These are phyloP conservation scores for Metroxylon sagu DNA, from an alignment of 176 grass and related monocot genomes.

Conservation along the genomic window DNA sequence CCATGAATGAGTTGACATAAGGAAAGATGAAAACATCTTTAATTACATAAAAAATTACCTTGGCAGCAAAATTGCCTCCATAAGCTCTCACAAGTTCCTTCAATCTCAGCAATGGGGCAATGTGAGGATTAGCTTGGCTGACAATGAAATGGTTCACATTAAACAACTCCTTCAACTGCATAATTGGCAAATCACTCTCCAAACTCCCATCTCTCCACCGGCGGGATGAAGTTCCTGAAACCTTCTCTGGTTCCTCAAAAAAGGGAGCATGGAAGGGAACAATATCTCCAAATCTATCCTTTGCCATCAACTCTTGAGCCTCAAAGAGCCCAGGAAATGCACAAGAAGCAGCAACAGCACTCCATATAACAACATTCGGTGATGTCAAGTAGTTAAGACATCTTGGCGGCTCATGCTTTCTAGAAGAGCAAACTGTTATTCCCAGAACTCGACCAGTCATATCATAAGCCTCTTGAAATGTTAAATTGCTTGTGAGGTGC, in stretches of 20 bases:
- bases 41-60: constrained; percentile 33
- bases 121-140: constrained; percentile 92
- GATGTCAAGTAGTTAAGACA: constrained; percentile 92
- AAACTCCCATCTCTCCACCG: constrained; percentile 92
- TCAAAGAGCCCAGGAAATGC: constrained; percentile 93
- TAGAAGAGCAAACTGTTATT: constrained; percentile 75
- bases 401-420: constrained; percentile 83
- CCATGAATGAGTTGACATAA: too few species aligned
- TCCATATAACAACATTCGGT: constrained; percentile 92
- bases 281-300: constrained; percentile 83
- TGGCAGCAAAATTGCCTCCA: constrained; percentile 82
- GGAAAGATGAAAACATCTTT: not conserved
- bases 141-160: constrained; percentile 97
- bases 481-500: constrained; percentile 85
- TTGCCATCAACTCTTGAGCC: constrained; percentile 94
- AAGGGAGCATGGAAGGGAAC: constrained; percentile 81
- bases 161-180: constrained; percentile 77
- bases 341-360: constrained; percentile 85
- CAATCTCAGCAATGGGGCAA: constrained; percentile 70
- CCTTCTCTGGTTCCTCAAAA: constrained; percentile 36
- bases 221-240: constrained; percentile 29
- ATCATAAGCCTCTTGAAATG: constrained; percentile 97
- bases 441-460: constrained; percentile 76
- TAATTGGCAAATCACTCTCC: constrained; percentile 88
- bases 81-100: constrained; percentile 73